A percentile compares a stretch with the other conserved stretches of the same genome.
These are phyloP conservation scores for Sporisorium graminicola DNA, from an alignment of 1,284 basidiomycete genomes.

Conservation along the genomic window DNA sequence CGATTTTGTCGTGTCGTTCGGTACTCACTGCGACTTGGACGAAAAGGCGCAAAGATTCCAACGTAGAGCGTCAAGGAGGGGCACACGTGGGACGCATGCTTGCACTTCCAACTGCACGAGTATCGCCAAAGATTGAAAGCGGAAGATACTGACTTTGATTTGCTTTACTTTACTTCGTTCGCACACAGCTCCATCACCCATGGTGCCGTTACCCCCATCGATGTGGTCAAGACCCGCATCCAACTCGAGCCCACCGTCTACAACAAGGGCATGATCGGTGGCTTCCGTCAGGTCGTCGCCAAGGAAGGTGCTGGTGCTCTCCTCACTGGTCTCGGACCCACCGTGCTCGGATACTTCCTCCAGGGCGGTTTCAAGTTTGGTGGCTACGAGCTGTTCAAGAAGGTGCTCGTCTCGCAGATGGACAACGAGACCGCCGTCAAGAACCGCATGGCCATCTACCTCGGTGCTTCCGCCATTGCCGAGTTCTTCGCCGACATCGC, in stretches of 20 bases:
- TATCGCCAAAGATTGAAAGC: background rate
- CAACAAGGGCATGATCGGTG: conserved; percentile 72
- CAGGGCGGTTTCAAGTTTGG: conserved; percentile 70
- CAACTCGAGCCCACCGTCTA: conserved; percentile 79
- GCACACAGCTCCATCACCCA: conserved; percentile 83
- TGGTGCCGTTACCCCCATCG: conserved; percentile 73
- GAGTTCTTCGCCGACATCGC: conserved; percentile 70
- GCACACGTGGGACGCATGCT: background rate
- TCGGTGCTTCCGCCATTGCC: conserved; percentile 66
- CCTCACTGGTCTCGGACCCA: conserved; percentile 69
- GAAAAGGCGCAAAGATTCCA: no score
- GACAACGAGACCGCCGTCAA: conserved; percentile 66
- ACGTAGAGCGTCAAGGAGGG: no score
- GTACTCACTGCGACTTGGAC: no score
- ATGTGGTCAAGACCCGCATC: conserved; percentile 87
- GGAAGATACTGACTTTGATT: background rate
- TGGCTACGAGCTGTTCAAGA: conserved; percentile 70
- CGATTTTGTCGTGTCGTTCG: no score
- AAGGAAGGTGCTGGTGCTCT: conserved; percentile 68
- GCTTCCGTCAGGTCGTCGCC: conserved; percentile 67
- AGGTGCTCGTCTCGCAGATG: conserved; percentile 65
- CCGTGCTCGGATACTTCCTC: conserved; percentile 69
- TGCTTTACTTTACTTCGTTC: background rate
- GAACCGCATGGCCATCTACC: conserved; percentile 68
- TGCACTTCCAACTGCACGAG: background rate